Evolutionary conservation across 2,329 filamentous ascomycete species (phyloP).

Genomic region (Fusarium sarcochroum): DNA sequence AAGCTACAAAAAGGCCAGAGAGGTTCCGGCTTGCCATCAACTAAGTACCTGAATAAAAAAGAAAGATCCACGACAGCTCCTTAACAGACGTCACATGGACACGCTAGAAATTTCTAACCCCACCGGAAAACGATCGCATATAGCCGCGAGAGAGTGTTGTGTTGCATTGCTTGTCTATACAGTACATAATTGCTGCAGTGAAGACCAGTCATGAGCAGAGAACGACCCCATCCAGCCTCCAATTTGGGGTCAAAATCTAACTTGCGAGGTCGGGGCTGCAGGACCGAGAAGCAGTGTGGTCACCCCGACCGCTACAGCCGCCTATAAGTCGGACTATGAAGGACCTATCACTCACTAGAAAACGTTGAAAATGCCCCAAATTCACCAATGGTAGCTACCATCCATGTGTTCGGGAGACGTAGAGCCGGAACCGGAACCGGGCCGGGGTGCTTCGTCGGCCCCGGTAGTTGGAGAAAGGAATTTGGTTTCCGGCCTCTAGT

Average conservation of each 20-base stretch:
- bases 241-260: conserved; percentile 8
- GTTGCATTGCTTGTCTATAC: conserved; percentile 11
- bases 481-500: conserved; percentile 37
- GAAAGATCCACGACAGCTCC: conserved; percentile 34
- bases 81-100: conserved; percentile 45
- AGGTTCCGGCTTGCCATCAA: conserved; percentile 19
- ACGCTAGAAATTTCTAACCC: conserved; percentile 37
- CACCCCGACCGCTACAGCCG: conserved; percentile 2
- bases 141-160: conserved; percentile 13
- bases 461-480: conserved; percentile 11
- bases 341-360: conserved; percentile 7
- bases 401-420: neutral
- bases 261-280: conserved; percentile 38
- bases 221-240: conserved; percentile 16
- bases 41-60: conserved; percentile 24
- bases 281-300: conserved; percentile 9
- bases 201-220: conserved; percentile 15
- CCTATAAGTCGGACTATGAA: neutral
- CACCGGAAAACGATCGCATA: conserved; percentile 26
- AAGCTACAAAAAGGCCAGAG: conserved; percentile 4
- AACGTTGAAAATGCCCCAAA: conserved; percentile 9
- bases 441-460: conserved; percentile 19
- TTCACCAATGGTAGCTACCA: conserved; percentile 14
- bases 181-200: conserved; percentile 10
- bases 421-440: conserved; percentile 46